These are phyloP conservation scores for Termitomyces sp. DNA, from an alignment of 768 basidiomycete genomes.

Conservation along the genomic window DNA sequence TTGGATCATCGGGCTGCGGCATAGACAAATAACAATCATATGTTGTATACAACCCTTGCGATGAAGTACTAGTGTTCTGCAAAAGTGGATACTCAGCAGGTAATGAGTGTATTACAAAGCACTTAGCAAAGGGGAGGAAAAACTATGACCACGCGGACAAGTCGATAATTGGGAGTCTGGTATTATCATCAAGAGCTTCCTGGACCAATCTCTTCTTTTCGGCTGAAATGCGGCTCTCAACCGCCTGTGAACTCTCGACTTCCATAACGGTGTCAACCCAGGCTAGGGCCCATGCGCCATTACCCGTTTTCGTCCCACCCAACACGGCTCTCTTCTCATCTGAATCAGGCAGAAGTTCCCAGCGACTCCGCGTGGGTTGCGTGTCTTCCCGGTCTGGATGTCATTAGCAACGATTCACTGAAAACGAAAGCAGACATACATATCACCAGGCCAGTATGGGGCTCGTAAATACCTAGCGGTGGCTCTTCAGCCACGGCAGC, in stretches of 20 bases:
- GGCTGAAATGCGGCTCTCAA: background rate
- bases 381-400: slow-evolving; percentile 68
- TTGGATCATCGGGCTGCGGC: background rate
- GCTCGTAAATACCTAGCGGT: slow-evolving; percentile 74
- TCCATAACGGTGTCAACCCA: slow-evolving; percentile 66
- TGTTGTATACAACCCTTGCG: background rate
- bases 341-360: slow-evolving; percentile 51
- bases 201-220: background rate
- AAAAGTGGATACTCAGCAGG: background rate
- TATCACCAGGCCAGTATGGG: slow-evolving; percentile 69
- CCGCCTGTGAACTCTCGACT: background rate
- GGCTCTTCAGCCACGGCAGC: slow-evolving; percentile 20
- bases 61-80: background rate
- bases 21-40: background rate
- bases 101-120: background rate
- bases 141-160: slow-evolving; percentile 1
- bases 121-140: background rate
- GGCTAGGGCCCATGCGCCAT: slow-evolving; percentile 75
- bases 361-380: slow-evolving; percentile 61
- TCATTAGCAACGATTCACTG: background rate
- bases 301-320: slow-evolving; percentile 71
- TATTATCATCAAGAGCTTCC: background rate
- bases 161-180: background rate
- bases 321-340: slow-evolving; percentile 39
- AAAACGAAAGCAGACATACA: slow-evolving; percentile 40